Percentiles rank a stretch among this genome's conserved stretches.
Conservation (phyloP, 2,329 filamentous ascomycete genomes). For the Purpureocillium takamizusanense region DNA sequence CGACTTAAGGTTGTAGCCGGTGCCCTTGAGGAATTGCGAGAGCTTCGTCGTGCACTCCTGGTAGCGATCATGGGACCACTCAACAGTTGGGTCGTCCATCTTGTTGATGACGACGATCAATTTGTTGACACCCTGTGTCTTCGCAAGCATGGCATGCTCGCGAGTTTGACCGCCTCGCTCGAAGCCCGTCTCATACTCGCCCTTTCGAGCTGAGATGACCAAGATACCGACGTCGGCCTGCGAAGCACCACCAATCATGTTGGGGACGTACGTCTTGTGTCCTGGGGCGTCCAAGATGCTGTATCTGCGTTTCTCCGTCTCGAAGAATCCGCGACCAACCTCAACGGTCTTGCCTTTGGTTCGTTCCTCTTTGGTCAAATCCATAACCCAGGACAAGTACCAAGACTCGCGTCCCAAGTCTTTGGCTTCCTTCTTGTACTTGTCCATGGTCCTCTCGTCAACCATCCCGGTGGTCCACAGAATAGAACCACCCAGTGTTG, state of each 20-base stretch:
- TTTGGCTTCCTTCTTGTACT: conserved; percentile 95
- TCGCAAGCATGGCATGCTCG: conserved; percentile 95
- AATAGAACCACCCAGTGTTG: conserved; percentile 87
- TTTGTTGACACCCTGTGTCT: conserved; percentile 97
- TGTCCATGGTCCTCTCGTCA: conserved; percentile 96
- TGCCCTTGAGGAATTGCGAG: conserved; percentile 75
- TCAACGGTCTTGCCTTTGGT: conserved; percentile 97
- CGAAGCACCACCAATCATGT: conserved; percentile 94
- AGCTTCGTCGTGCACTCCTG: conserved; percentile 91
- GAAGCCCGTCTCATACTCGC: conserved; percentile 98
- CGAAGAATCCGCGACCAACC: conserved; percentile 91
- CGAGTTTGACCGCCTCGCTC: conserved; percentile 93
- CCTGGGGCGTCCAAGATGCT: conserved; percentile 94
- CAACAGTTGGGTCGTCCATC: conserved; percentile 95
- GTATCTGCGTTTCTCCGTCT: conserved; percentile 93
- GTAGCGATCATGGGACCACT: conserved; percentile 91
- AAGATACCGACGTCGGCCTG: conserved; percentile 92
- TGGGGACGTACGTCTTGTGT: conserved; percentile 96
- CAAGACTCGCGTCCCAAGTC: conserved; percentile 94
- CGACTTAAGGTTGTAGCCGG: conserved; percentile 89
- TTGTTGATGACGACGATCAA: conserved; percentile 94
- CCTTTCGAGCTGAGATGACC: conserved; percentile 93
- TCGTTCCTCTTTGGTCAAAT: conserved; percentile 93
- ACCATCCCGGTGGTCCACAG: conserved; percentile 96
- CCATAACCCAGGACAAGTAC: conserved; percentile 98